A percentile compares a stretch with the other conserved stretches of the same genome.
Evolutionary conservation across 2,329 filamentous ascomycete genomes (phyloP).

Genomic region (Waltergamsia citrina): DNA sequence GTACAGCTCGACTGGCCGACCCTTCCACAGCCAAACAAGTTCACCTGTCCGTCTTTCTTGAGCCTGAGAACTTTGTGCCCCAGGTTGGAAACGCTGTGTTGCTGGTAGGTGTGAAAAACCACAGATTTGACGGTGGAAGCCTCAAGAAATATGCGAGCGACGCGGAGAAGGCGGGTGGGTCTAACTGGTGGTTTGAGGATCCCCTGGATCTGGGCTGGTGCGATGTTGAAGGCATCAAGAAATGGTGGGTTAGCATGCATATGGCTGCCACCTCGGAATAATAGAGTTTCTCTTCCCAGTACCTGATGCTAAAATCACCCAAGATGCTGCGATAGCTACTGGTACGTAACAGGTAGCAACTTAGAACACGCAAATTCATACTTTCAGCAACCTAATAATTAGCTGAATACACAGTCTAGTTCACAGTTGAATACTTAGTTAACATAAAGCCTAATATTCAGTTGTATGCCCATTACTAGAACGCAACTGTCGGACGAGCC

Average conservation of each 20-base stretch:
- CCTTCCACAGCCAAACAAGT: conserved; percentile 42
- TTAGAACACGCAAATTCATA: no score
- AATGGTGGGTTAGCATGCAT: conserved; percentile 31
- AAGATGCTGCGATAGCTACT: no score
- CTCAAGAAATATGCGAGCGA: conserved; percentile 35
- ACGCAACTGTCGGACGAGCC: no score
- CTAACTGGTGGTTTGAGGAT: conserved; percentile 42
- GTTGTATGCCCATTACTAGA: no score
- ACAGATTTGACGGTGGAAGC: conserved; percentile 39
- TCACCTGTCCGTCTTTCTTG: conserved; percentile 43
- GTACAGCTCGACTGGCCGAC: conserved; percentile 40
- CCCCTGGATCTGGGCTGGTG: conserved; percentile 39
- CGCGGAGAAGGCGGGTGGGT: conserved; percentile 17
- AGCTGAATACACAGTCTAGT: no score
- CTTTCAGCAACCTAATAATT: no score
- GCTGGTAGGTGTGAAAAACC: conserved; percentile 47
- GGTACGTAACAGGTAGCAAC: no score
- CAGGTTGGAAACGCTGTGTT: conserved; percentile 37
- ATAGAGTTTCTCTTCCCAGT: no score
- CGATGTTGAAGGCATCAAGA: conserved; percentile 30
- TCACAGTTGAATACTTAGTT: no score
- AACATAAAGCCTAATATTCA: no score
- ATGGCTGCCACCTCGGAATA: no score
- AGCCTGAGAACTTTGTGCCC: conserved; percentile 38
- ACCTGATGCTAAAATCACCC: no score